phyloP scores from a whole-genome alignment of 495 filamentous ascomycete genomes.

The Cladorrhinum samala region DNA sequence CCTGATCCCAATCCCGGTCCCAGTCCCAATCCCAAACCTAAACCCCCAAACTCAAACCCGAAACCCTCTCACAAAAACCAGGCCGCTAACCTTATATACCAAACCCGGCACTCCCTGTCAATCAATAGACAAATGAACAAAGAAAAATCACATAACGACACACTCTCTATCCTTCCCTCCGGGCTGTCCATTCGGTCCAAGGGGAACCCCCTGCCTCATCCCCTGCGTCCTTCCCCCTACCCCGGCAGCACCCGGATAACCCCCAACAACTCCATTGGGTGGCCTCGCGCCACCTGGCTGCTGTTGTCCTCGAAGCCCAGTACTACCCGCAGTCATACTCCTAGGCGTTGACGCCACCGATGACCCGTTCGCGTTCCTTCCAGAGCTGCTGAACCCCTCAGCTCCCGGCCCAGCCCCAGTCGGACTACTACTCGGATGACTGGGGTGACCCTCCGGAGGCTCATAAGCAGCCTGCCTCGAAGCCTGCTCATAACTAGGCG shows the following conservation, averaged over 20 bases:
- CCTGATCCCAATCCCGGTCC: too few relatives aligned
- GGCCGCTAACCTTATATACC: too few relatives aligned
- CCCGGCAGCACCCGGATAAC: slow-evolving; percentile 6
- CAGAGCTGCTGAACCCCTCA: slow-evolving; percentile 1
- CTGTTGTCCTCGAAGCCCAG: too few relatives aligned
- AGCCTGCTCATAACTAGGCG: slow-evolving; percentile 79
- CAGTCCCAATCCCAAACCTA: too few relatives aligned
- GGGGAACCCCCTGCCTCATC: slow-evolving; percentile 21
- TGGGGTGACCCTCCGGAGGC: slow-evolving; percentile 54
- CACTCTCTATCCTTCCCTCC: slow-evolving; percentile 25
- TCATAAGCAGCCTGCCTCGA: slow-evolving; percentile 57
- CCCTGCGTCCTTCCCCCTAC: slow-evolving; percentile 11
- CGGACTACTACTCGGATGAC: slow-evolving; percentile 42
- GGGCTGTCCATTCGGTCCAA: not conserved
- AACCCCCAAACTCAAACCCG: too few relatives aligned
- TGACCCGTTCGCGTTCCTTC: not conserved
- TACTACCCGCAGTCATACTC: not conserved
- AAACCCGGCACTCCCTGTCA: too few relatives aligned
- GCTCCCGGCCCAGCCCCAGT: not conserved
- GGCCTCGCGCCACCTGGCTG: too few relatives aligned
- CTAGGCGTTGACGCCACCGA: not conserved
- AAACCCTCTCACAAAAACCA: too few relatives aligned
- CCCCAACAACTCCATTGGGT: not conserved
- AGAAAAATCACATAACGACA: slow-evolving; percentile 27
- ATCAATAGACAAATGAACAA: too few relatives aligned